Evolutionary conservation across 768 basidiomycete genomes (phyloP).

Genomic region (Podaxis carcinomalis): DNA sequence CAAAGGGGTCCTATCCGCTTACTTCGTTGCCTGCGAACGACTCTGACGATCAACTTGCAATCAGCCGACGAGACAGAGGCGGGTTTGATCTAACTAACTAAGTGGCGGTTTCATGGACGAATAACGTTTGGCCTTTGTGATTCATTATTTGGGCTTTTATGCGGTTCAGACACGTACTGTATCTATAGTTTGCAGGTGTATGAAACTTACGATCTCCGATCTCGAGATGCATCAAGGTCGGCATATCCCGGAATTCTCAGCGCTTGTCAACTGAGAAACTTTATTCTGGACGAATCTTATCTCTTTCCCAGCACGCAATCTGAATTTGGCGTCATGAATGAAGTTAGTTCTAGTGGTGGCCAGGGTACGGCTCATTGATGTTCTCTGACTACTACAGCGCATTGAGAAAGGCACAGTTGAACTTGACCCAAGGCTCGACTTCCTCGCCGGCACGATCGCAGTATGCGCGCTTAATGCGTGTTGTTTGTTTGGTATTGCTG

Average conservation of each 20-base stretch:
- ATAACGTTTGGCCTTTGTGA: neutral
- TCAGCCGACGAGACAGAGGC: neutral
- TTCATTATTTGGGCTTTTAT: neutral
- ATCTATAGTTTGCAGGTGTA: too few species aligned
- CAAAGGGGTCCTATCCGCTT: neutral
- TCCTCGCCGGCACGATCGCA: constrained; percentile 72
- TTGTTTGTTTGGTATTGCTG: neutral
- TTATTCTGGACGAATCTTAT: constrained; percentile 1
- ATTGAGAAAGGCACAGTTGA: constrained; percentile 17
- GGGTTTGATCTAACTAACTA: neutral
- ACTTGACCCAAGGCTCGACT: constrained; percentile 68
- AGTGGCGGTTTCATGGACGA: neutral
- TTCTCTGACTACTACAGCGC: neutral
- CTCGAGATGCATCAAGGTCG: neutral
- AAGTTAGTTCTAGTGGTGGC: neutral
- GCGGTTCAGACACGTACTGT: too few species aligned
- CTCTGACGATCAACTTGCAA: neutral
- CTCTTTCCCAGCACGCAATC: neutral
- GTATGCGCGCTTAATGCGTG: constrained; percentile 18
- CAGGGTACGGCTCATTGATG: neutral
- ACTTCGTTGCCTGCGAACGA: neutral
- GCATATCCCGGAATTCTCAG: neutral
- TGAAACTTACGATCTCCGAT: neutral
- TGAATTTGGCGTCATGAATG: neutral
- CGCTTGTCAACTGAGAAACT: too few species aligned